These are phyloP conservation scores for Rhizopogon vinicolor DNA, from an alignment of 768 basidiomycete genomes.

Conservation along the genomic window DNA sequence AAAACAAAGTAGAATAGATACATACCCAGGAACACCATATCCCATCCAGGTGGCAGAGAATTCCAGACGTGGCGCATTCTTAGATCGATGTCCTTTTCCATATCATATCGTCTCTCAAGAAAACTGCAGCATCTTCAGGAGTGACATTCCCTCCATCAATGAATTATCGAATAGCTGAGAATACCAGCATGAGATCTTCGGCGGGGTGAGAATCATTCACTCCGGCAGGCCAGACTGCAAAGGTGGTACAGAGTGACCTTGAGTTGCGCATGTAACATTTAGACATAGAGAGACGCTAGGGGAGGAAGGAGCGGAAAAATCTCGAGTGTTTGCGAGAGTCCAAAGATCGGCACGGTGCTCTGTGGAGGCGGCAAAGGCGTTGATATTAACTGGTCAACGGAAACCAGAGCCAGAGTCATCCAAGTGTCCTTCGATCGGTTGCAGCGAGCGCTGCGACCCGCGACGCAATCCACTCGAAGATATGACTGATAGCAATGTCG, in stretches of 20 bases:
- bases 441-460: conserved; percentile 23
- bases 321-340: not conserved
- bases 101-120: conserved; percentile 83
- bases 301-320: not conserved
- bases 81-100: conserved; percentile 56
- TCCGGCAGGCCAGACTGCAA: conserved; percentile 35
- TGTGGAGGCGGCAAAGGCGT: conserved; percentile 17
- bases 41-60: conserved; percentile 58
- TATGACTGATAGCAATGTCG: conserved; percentile 32
- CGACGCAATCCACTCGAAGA: conserved; percentile 39
- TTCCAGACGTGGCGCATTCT: conserved; percentile 44
- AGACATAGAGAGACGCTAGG: conserved; percentile 12
- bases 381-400: conserved; percentile 36
- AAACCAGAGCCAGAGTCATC: conserved; percentile 13
- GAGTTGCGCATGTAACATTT: conserved; percentile 38
- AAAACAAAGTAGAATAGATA: not conserved
- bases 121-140: conserved; percentile 36
- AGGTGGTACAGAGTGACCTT: conserved; percentile 32
- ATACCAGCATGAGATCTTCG: conserved; percentile 68
- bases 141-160: conserved; percentile 23
- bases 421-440: conserved; percentile 5
- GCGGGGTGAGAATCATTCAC: conserved; percentile 49
- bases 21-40: conserved; percentile 68
- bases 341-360: conserved; percentile 18
- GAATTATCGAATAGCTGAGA: conserved; percentile 49